phyloP scores from a whole-genome alignment of 2,329 filamentous ascomycete genomes.

The Helminthosporium solani region DNA sequence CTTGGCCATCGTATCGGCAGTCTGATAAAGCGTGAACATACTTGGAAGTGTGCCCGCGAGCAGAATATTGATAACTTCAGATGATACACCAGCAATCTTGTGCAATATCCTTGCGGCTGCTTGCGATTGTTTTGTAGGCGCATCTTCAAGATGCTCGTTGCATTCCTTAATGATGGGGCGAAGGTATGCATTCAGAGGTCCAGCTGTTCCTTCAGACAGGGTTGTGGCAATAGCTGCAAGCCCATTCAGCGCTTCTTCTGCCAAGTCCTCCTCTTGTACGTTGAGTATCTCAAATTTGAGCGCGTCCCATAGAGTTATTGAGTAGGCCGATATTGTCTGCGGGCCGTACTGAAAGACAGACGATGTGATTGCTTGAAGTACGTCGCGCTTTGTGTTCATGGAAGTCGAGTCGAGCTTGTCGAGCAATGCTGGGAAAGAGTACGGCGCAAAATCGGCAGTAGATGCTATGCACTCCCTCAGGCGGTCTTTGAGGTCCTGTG shows the following conservation, averaged over 20 bases:
- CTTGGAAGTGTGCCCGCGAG: slow-evolving; percentile 58
- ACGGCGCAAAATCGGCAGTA: slow-evolving; percentile 63
- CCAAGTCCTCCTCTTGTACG: slow-evolving; percentile 65
- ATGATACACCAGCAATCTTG: slow-evolving; percentile 57
- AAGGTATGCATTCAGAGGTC: slow-evolving; percentile 56
- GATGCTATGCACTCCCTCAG: slow-evolving; percentile 65
- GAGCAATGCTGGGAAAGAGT: slow-evolving; percentile 65
- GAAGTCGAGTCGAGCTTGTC: slow-evolving; percentile 71
- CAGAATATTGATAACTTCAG: slow-evolving; percentile 56
- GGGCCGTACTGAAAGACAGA: slow-evolving; percentile 62
- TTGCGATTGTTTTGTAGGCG: slow-evolving; percentile 67
- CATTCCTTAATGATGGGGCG: slow-evolving; percentile 66
- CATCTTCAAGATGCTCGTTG: slow-evolving; percentile 67
- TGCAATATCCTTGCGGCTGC: slow-evolving; percentile 63
- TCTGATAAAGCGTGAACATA: slow-evolving; percentile 61
- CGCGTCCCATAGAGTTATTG: slow-evolving; percentile 66
- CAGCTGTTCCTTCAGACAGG: slow-evolving; percentile 52
- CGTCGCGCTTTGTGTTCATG: slow-evolving; percentile 65
- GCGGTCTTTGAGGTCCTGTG: slow-evolving; percentile 65
- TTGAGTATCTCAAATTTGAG: slow-evolving; percentile 70
- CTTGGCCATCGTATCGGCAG: slow-evolving; percentile 62
- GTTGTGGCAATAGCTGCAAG: slow-evolving; percentile 57
- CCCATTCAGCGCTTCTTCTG: slow-evolving; percentile 58
- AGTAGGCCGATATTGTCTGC: slow-evolving; percentile 61
- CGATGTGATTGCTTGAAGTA: slow-evolving; percentile 61